These are phyloP conservation scores for Trichoderma sp. DNA, from an alignment of 2,329 filamentous ascomycete genomes.

Conservation along the genomic window DNA sequence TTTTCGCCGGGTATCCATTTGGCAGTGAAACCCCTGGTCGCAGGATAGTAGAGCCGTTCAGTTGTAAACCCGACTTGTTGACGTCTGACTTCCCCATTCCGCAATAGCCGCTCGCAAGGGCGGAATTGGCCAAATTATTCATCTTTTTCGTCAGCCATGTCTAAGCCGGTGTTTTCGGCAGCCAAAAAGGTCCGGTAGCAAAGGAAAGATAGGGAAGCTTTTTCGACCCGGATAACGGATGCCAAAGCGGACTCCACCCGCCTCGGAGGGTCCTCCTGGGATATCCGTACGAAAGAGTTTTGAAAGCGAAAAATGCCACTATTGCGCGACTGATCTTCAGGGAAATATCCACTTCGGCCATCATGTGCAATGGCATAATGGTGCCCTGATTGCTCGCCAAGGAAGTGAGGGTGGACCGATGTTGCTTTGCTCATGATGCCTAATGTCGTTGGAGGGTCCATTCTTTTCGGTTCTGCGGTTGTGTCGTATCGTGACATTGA, in stretches of 20 bases:
- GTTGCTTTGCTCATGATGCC: constrained; percentile 12
- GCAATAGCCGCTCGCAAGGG: background rate
- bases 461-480: background rate
- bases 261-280: background rate
- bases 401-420: background rate
- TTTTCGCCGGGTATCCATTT: background rate
- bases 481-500: background rate
- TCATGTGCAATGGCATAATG: background rate
- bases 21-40: background rate
- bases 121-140: background rate
- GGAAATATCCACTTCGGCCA: background rate
- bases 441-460: background rate
- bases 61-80: background rate
- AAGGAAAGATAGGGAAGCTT: background rate
- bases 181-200: background rate
- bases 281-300: background rate
- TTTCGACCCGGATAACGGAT: background rate
- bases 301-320: background rate
- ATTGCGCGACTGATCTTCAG: background rate
- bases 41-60: background rate
- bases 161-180: background rate
- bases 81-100: background rate
- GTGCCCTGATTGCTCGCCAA: background rate
- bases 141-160: background rate
- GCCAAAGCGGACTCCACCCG: background rate